Conservation (phyloP, 345 rosid genomes). For the Rhizophora mangle region DNA sequence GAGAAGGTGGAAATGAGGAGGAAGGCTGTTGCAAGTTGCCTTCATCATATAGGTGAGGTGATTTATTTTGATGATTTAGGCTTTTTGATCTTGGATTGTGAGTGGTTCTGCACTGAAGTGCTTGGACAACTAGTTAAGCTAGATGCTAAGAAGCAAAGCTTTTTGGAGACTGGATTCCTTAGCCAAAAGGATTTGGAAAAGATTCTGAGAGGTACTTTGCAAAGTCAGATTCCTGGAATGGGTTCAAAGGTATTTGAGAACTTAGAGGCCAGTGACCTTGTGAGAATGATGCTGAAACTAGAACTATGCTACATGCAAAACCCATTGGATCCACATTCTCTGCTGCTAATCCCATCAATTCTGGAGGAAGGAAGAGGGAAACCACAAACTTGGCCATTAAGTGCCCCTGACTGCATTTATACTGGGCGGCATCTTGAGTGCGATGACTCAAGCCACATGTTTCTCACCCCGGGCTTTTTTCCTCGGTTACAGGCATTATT, state of each 20-base stretch:
- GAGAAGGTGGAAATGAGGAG: conserved; percentile 69
- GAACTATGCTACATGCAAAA: conserved; percentile 82
- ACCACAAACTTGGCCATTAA: conserved; percentile 75
- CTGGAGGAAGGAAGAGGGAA: conserved; percentile 96
- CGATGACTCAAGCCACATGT: conserved; percentile 85
- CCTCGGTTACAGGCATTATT: conserved; percentile 77
- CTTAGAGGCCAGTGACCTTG: conserved; percentile 61
- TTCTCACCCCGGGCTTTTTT: conserved; percentile 88
- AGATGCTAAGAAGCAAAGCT: conserved; percentile 59
- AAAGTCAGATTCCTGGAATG: conserved; percentile 85
- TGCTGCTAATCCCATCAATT: conserved; percentile 69
- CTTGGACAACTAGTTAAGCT: conserved; percentile 72
- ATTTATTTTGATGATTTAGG: conserved; percentile 77
- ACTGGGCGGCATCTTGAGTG: conserved; percentile 90
- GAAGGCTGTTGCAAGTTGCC: conserved; percentile 75
- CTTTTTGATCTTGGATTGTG: conserved; percentile 68
- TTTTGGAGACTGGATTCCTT: conserved; percentile 56
- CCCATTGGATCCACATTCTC: conserved; percentile 65
- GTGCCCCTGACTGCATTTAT: conserved; percentile 50
- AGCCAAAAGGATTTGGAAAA: conserved; percentile 73
- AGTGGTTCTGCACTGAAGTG: conserved; percentile 87
- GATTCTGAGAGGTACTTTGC: conserved; percentile 65
- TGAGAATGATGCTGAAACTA: conserved; percentile 81
- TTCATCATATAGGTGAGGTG: conserved; percentile 84
- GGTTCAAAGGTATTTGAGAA: conserved; percentile 77